Evolutionary conservation across 306 rosid genomes (phyloP), one percentile per base, ranked within the genome.

Genomic region (Styphnolobium japonicum): DNA sequence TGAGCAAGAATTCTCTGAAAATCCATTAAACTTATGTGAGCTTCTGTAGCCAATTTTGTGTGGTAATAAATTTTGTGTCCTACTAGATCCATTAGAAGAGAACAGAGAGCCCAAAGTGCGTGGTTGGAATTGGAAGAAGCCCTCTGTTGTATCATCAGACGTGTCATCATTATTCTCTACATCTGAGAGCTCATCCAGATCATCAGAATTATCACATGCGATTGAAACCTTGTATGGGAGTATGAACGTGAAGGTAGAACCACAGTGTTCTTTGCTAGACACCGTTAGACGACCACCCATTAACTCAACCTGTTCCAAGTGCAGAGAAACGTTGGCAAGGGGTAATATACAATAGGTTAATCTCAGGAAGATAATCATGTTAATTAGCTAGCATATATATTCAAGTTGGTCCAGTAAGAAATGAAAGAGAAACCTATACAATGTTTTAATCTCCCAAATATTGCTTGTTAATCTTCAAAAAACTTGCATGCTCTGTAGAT

Each of bases 241-340:
- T 12, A 89, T 87, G 84, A 96, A 96, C 1, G 97, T 96, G 82
- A 93, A 96, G 15, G 96, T 96, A 6, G 99, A 96, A 4, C 99
- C 99, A 55, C 63, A 37, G 22, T 90, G 75, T 82, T 89, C 98
- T 83, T 62, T 82, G 90, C 99, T 96, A n/a, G 93, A 77, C 52
- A 96, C 97, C 0, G 97, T 96, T 73, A 96, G 85, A 64, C 77
- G 85, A 60, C 99, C 98, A 18, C 99, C 99, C 96, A 96, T 96
- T 78, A 96, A 84, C 71, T 91, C 98, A 70, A 96, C 99, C 99
- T 96, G 86, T 83, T 65, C 60, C 86, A 73, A 51, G 73, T 16
- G n/a, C 58, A 64, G 8, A 18, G 23, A 65, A 81, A 67, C 67
- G 42, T 55, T 66, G 66, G 7, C 78, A 61, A 61, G n/a, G 31